Percentiles rank a stretch among this genome's conserved stretches.
phyloP scores from a whole-genome alignment of 164 flowering plant species.

The Tetrastigma voinierianum region DNA sequence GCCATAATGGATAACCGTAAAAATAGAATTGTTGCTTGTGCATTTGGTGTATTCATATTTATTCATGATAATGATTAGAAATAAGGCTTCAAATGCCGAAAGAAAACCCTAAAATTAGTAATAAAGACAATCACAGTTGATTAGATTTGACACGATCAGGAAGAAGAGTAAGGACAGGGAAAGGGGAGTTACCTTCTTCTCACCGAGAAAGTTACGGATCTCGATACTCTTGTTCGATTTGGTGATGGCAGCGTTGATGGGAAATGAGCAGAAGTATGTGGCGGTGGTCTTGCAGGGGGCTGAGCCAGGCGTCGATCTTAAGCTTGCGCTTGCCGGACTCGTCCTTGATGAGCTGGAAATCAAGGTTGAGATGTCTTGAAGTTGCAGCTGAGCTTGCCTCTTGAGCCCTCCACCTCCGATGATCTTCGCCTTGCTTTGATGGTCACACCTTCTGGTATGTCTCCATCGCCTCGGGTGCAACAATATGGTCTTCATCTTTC shows the following conservation, averaged over 20 bases:
- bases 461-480: conserved; percentile 64
- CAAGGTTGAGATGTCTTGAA: conserved; percentile 66
- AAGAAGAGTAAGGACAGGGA: too few relatives aligned
- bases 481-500: conserved; percentile 54
- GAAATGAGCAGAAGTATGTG: conserved; percentile 62
- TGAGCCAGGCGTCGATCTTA: conserved; percentile 64
- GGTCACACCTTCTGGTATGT: conserved; percentile 54
- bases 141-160: too few relatives aligned
- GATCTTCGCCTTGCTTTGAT: conserved; percentile 51
- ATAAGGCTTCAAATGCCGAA: too few relatives aligned
- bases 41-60: too few relatives aligned
- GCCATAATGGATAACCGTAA: too few relatives aligned
- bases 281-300: conserved; percentile 56
- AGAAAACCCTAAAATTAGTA: too few relatives aligned
- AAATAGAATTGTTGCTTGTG: too few relatives aligned
- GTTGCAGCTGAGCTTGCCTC: conserved; percentile 50
- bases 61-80: too few relatives aligned
- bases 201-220: conserved; percentile 32
- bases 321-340: conserved; percentile 50
- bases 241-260: conserved; percentile 64
- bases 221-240: conserved; percentile 27
- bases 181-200: conserved; percentile 37
- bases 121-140: too few relatives aligned
- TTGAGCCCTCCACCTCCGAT: conserved; percentile 54
- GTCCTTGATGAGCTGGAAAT: conserved; percentile 49